These are phyloP conservation scores for Cercospora canescens DNA, from an alignment of 2,329 filamentous ascomycete genomes.

Conservation along the genomic window DNA sequence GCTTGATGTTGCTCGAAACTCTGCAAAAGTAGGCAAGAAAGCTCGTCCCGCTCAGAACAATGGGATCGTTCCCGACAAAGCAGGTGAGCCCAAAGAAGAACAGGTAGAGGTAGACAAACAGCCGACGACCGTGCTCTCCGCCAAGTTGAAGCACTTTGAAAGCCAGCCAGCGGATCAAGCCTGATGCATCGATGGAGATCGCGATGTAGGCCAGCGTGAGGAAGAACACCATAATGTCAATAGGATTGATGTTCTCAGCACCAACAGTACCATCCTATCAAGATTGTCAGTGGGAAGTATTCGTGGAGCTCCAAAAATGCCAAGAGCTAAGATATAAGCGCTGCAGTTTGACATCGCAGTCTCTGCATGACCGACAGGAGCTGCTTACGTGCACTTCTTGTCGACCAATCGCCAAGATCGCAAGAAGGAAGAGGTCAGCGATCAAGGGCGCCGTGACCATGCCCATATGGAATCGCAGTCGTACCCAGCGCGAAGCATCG, in stretches of 20 bases:
- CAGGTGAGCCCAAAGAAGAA: conserved; percentile 70
- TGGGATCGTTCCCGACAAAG: conserved; percentile 74
- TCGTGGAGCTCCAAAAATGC: background rate
- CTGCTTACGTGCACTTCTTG: conserved; percentile 56
- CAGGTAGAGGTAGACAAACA: conserved; percentile 72
- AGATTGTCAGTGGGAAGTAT: background rate
- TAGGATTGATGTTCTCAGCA: conserved; percentile 64
- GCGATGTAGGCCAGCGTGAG: conserved; percentile 71
- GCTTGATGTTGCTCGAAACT: conserved; percentile 70
- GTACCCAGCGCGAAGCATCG: conserved; percentile 20
- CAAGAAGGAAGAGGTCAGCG: conserved; percentile 70
- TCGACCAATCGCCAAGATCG: conserved; percentile 66
- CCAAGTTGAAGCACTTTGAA: conserved; percentile 70
- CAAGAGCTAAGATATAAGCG: background rate
- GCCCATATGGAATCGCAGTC: conserved; percentile 64
- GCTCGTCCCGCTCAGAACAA: conserved; percentile 72
- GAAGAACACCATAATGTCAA: conserved; percentile 76
- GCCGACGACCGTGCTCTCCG: conserved; percentile 63
- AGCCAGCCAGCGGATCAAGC: conserved; percentile 68
- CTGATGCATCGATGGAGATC: conserved; percentile 75
- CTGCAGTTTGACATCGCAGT: too few species aligned
- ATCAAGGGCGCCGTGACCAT: conserved; percentile 70
- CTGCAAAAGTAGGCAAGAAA: conserved; percentile 77
- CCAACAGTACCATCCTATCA: conserved; percentile 62
- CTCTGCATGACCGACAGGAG: background rate